Percentiles rank a stretch among this genome's conserved stretches.
Conservation (phyloP, 106 monocot genomes). For the Dioscorea zingiberensis region DNA sequence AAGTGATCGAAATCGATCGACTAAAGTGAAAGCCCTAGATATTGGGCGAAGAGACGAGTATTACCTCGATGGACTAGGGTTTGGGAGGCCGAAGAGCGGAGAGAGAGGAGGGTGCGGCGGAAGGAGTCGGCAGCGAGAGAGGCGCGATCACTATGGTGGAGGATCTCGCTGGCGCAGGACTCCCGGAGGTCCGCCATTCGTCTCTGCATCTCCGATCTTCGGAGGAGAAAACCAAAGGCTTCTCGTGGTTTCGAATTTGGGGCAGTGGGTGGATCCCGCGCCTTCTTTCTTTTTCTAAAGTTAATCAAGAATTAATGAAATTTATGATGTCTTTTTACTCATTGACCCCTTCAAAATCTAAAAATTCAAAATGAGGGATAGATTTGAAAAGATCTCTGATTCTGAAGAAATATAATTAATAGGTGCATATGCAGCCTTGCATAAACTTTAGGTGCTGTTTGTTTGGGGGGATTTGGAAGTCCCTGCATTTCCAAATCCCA, state of each 20-base stretch:
- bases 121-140: conserved; percentile 18
- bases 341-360: too few relatives aligned
- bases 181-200: conserved; percentile 31
- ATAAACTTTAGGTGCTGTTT: too few relatives aligned
- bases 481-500: too few relatives aligned
- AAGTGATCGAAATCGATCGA: neutral
- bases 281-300: too few relatives aligned
- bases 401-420: too few relatives aligned
- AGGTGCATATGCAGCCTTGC: too few relatives aligned
- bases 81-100: conserved; percentile 20
- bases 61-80: conserved; percentile 33
- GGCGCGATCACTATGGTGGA: conserved; percentile 11
- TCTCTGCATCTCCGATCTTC: conserved; percentile 9
- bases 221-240: neutral
- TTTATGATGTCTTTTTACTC: too few relatives aligned
- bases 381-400: too few relatives aligned
- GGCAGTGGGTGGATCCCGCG: neutral
- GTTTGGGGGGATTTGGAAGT: too few relatives aligned
- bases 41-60: neutral
- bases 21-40: neutral
- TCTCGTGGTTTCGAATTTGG: neutral
- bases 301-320: too few relatives aligned
- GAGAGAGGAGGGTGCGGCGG: conserved; percentile 27
- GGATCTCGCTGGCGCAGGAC: conserved; percentile 29
- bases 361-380: too few relatives aligned